Percentiles rank a stretch among this genome's conserved stretches.
Evolutionary conservation across 2,329 filamentous ascomycete species (phyloP).

Genomic region (Sporothrix brasiliensis): DNA sequence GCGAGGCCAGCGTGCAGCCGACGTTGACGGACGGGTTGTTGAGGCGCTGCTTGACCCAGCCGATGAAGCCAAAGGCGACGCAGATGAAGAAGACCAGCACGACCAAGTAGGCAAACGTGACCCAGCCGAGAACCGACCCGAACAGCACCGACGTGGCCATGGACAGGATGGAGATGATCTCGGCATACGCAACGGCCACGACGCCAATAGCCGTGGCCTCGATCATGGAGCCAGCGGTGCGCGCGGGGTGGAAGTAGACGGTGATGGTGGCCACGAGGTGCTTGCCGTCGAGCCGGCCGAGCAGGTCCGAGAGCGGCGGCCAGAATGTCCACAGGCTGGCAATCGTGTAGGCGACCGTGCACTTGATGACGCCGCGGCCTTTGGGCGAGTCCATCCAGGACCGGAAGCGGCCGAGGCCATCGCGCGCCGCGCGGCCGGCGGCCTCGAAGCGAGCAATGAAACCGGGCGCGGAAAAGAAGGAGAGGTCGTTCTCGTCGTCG

Average conservation of each 20-base stretch:
- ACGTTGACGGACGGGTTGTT: constrained; percentile 81
- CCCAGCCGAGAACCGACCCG: constrained; percentile 65
- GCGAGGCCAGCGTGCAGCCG: constrained; percentile 80
- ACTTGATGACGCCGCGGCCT: constrained; percentile 83
- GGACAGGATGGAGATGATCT: constrained; percentile 74
- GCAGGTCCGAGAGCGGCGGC: constrained; percentile 67
- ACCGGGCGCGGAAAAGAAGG: constrained; percentile 45
- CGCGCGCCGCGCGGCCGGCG: constrained; percentile 9
- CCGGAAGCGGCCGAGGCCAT: constrained; percentile 47
- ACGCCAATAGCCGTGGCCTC: constrained; percentile 78
- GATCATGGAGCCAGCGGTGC: constrained; percentile 85
- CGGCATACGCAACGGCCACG: constrained; percentile 76
- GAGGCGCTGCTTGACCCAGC: constrained; percentile 80
- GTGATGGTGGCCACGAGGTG: constrained; percentile 92
- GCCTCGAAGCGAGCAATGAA: constrained; percentile 28
- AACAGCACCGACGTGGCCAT: constrained; percentile 89
- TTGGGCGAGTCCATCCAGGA: constrained; percentile 70
- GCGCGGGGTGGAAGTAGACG: constrained; percentile 90
- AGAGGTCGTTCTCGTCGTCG: constrained; percentile 37
- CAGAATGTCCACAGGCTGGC: constrained; percentile 87
- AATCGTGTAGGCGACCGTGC: constrained; percentile 83
- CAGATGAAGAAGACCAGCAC: constrained; percentile 84
- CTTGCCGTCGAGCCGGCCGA: constrained; percentile 86
- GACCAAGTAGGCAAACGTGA: constrained; percentile 73
- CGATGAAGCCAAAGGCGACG: constrained; percentile 82